Evolutionary conservation across 805 yeast genomes (phyloP).

Genomic region (Danielozyma ontarioensis): DNA sequence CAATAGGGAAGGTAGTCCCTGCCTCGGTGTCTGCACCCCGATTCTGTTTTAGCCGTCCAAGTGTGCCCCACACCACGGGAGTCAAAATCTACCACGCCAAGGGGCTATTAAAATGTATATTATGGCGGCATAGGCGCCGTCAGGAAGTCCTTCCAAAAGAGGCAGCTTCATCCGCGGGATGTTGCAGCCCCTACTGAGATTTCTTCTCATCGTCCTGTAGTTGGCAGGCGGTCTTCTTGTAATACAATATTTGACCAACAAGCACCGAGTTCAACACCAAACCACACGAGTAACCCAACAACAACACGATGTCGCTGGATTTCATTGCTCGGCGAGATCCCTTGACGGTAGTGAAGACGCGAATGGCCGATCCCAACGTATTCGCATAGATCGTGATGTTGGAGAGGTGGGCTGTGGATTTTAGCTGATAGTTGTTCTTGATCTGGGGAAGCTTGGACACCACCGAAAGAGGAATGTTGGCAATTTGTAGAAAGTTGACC

Average conservation of each 20-base stretch:
- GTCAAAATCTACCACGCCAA: too few relatives aligned
- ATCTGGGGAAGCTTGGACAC: constrained; percentile 38
- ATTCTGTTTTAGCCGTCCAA: too few relatives aligned
- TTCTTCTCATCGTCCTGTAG: constrained; percentile 1
- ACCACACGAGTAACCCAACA: constrained; percentile 34
- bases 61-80: too few relatives aligned
- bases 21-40: too few relatives aligned
- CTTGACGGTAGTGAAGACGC: constrained; percentile 37
- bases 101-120: too few relatives aligned
- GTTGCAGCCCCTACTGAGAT: background rate
- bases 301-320: constrained; percentile 27
- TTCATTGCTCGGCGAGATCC: constrained; percentile 10
- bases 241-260: constrained; percentile 30
- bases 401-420: constrained; percentile 33
- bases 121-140: too few relatives aligned
- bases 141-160: too few relatives aligned
- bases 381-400: constrained; percentile 37
- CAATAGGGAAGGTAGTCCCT: too few relatives aligned
- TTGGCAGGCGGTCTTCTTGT: constrained; percentile 3
- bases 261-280: constrained; percentile 29
- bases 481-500: constrained; percentile 27
- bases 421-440: constrained; percentile 24
- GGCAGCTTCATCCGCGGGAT: too few relatives aligned
- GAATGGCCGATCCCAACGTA: constrained; percentile 30
- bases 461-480: constrained; percentile 34